These are phyloP conservation scores for Aspergillus oerlinghausenensis DNA, from an alignment of 2,329 filamentous ascomycete genomes.

Conservation along the genomic window DNA sequence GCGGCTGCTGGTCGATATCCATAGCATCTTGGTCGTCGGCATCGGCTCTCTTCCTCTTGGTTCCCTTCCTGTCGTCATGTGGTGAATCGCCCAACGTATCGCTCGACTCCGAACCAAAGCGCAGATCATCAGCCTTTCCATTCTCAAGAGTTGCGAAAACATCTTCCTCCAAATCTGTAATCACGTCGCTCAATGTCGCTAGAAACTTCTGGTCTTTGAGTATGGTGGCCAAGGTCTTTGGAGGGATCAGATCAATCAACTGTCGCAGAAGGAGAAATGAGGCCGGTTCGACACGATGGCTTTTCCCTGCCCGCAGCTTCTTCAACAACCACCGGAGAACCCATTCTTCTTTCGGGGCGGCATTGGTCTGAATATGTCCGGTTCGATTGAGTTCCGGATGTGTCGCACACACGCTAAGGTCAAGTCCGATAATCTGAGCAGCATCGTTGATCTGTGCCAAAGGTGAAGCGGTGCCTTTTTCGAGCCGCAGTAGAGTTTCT, in stretches of 20 bases:
- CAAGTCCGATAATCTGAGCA: conserved; percentile 39
- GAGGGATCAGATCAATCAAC: conserved; percentile 64
- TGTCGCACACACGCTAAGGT: conserved; percentile 31
- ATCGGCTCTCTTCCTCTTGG: conserved; percentile 36
- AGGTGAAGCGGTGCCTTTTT: conserved; percentile 39
- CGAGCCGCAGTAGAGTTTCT: conserved; percentile 42
- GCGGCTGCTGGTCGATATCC: conserved; percentile 27
- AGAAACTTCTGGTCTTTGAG: conserved; percentile 68
- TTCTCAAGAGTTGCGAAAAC: conserved; percentile 24
- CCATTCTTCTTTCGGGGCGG: conserved; percentile 58
- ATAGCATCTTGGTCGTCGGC: conserved; percentile 24
- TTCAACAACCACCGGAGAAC: conserved; percentile 62
- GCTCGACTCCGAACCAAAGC: conserved; percentile 33
- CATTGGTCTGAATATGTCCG: conserved; percentile 17
- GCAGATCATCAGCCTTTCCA: conserved; percentile 17
- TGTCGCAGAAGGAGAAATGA: conserved; percentile 57
- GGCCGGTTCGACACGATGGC: conserved; percentile 40
- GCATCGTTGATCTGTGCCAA: conserved; percentile 39
- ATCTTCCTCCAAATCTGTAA: conserved; percentile 51
- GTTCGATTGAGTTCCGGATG: conserved; percentile 26
- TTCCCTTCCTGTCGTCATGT: conserved; percentile 24
- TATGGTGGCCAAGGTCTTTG: conserved; percentile 65
- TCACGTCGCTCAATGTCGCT: conserved; percentile 59
- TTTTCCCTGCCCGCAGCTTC: conserved; percentile 47
- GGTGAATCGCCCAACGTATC: conserved; percentile 29